Percentiles rank a stretch among this genome's conserved stretches.
Conservation (phyloP, 2,329 filamentous ascomycete genomes). For the Nectriaceae sp. region DNA sequence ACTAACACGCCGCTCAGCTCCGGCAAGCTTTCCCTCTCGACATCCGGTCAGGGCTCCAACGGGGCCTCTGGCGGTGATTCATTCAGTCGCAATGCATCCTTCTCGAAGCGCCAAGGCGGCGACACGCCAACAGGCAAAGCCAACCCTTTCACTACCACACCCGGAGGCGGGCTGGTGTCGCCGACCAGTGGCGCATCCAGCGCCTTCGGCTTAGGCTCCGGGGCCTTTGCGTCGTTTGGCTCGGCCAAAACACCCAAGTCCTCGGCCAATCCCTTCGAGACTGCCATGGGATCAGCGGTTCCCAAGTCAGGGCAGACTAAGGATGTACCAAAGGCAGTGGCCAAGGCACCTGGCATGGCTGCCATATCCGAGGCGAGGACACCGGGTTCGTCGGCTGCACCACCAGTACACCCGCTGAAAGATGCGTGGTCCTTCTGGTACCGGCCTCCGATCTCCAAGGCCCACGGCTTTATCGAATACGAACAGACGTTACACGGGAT, state of each 20-base stretch:
- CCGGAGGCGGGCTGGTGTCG: conserved; percentile 54
- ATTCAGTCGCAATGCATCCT: conserved; percentile 62
- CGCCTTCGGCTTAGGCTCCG: conserved; percentile 91
- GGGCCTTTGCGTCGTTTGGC: conserved; percentile 89
- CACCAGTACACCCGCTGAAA: conserved; percentile 62
- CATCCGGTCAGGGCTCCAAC: conserved; percentile 59
- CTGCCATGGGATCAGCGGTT: conserved; percentile 56
- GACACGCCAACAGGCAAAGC: conserved; percentile 71
- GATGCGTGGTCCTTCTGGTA: conserved; percentile 97
- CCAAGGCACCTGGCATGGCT: conserved; percentile 40
- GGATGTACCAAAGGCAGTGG: conserved; percentile 32
- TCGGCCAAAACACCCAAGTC: conserved; percentile 86
- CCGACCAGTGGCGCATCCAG: conserved; percentile 69
- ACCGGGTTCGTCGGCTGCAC: conserved; percentile 39
- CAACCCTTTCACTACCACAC: conserved; percentile 78
- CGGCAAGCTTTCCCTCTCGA: conserved; percentile 90
- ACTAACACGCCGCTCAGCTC: conserved; percentile 51
- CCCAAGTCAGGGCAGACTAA: conserved; percentile 34
- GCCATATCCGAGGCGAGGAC: conserved; percentile 47
- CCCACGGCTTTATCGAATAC: conserved; percentile 83
- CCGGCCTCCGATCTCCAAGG: conserved; percentile 93
- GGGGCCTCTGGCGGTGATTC: conserved; percentile 54
- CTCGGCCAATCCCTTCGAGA: conserved; percentile 77
- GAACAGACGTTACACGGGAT: conserved; percentile 93
- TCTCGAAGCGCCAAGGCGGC: conserved; percentile 74